Evolutionary conservation across 2,329 filamentous ascomycete species (phyloP).

Genomic region (Aspergillus intermedius): DNA sequence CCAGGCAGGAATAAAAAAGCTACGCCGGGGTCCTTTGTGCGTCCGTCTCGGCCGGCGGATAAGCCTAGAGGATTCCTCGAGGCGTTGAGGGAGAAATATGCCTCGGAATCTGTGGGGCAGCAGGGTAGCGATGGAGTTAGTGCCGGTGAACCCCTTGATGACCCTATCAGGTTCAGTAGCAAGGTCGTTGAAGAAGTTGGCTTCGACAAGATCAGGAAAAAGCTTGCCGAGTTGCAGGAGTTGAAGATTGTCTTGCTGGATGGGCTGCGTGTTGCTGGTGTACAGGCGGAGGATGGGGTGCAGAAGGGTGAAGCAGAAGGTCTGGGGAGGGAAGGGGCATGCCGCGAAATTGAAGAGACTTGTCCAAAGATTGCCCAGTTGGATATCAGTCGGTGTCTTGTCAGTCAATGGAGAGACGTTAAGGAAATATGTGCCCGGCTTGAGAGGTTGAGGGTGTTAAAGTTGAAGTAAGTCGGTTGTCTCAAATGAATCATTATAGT

Average conservation of each 20-base stretch:
- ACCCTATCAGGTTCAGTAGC: conserved; percentile 63
- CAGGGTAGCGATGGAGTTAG: neutral
- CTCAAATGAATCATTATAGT: neutral
- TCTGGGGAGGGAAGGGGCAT: conserved; percentile 18
- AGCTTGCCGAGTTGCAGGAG: conserved; percentile 70
- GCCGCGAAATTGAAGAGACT: conserved; percentile 47
- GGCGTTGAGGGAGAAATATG: conserved; percentile 79
- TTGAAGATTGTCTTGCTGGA: conserved; percentile 78
- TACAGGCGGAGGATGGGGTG: conserved; percentile 17
- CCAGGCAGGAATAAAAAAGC: conserved; percentile 56
- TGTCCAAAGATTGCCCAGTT: conserved; percentile 62
- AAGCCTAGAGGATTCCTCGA: conserved; percentile 65
- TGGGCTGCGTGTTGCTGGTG: conserved; percentile 55
- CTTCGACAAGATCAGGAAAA: conserved; percentile 81
- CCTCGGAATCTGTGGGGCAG: conserved; percentile 48
- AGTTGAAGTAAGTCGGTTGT: conserved; percentile 57
- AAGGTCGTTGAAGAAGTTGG: conserved; percentile 92
- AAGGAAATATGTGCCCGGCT: conserved; percentile 65
- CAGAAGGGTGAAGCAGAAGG: conserved; percentile 1
- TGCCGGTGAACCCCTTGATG: conserved; percentile 24
- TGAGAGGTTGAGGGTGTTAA: conserved; percentile 58
- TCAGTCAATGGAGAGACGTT: conserved; percentile 62
- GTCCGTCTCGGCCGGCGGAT: conserved; percentile 67
- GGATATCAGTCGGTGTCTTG: conserved; percentile 77
- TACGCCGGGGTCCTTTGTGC: conserved; percentile 79